Evolutionary conservation across 768 basidiomycete species (phyloP), one percentile per base, ranked within the genome.

Genomic region (Zangia roseola): DNA sequence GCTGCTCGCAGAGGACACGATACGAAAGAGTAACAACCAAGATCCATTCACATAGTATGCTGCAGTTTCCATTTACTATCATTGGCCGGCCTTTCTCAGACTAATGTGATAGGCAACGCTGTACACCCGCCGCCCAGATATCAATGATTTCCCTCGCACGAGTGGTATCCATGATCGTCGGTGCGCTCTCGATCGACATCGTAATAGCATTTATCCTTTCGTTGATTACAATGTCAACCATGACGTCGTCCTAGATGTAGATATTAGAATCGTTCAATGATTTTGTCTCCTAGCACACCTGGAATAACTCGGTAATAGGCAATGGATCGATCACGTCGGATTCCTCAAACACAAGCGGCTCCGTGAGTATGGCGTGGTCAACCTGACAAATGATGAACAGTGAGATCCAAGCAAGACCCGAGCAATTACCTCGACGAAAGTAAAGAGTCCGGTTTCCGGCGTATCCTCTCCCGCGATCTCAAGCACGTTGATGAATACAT

Each of bases 1-100:
- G 85, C 82, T 44, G 97, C 97, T 19, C 80, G 94, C 49, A 75
- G 77, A 52, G 82, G 78, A 19, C 79, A 76, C 59, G 13, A 35
- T 7, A 14, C 35, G 6, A 33, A 26, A 20, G 49, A 24, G 19
- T 52, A 41, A 48, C 10, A 25, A 23, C 2, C 12, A 54, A 38
- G 23, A 21, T 25, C 21, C 9, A 21, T 20, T 20, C 21, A 24
- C 14, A 23, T 30, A 36, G 50, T 64, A 23, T 34, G 46, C 14
- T 47, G n/a, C 9, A 13, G 25, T 34, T 20, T 38, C 33, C 28
- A 13, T 28, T 12, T 31, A 14, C 16, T 45, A 26, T n/a, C 14
- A 20, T 52, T 10, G 25, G 37, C 20, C 25, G 35, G 26, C 7
- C 20, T 28, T 46, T 40, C 47, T 49, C 25, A 53, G 20, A 40